Base-by-base conservation (phyloP, 495 filamentous ascomycete genomes). In the Aspergillus hancockii region DNA sequence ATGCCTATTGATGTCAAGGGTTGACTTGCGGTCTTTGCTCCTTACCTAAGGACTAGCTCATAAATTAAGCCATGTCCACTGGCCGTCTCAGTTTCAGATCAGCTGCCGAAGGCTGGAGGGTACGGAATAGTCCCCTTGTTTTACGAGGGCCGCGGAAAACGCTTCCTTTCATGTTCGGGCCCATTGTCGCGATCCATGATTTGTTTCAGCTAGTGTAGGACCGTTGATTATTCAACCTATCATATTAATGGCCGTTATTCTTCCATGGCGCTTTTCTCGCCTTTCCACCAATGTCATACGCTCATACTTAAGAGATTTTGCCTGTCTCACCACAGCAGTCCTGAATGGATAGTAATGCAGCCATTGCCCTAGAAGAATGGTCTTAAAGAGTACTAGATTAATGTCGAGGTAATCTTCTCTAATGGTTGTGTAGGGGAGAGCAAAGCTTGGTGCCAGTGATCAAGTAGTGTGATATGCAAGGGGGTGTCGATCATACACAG, bases 401-500 rank as follows among this genome's bases (percentile, higher is more conserved):
- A 32, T 32, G 31, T 10, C n/a, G n/a, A n/a, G n/a, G n/a, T n/a
- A n/a, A n/a, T 36, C 34, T 10, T 14, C 13, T 36, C 2, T 36
- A 9, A 36, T 14, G 41, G n/a, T 8, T n/a, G 41, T 45, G n/a
- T 1, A 36, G 3, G 34, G 41, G 14, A 45, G n/a, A 21, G 41
- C 7, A 45, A 12, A 45, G 41, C 9, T 18, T n/a, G 19, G 23
- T 23, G 49, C n/a, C 18, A 52, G 49, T 31, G 25, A 31, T 43
- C 19, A 31, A 34, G 22, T 55, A 10, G 9, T 36, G 28, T 12
- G 14, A 49, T 56, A 49, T 49, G 54, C 54, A 56, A 56, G 54
- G 54, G 52, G 31, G 41, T 18, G 54, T 19, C 54, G 54, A 56
- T 56, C 54, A 49, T 21, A 34, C 36, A 47, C 30, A 36, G 31